Percentiles rank a stretch among this genome's conserved stretches.
Evolutionary conservation across 1,139 yeast species (phyloP).

Genomic region (Kazachstania sp.): DNA sequence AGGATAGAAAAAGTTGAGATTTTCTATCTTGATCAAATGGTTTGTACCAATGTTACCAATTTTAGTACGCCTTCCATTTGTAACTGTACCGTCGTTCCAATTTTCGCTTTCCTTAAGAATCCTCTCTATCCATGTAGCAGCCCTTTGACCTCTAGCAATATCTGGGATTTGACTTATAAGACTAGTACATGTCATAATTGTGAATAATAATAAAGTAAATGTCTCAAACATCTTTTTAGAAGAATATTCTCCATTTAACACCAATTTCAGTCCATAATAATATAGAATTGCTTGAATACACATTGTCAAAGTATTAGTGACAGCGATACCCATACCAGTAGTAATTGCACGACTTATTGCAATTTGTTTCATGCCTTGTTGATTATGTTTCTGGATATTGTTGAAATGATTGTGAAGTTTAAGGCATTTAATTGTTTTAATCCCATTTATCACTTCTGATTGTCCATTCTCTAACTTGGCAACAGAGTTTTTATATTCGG

Average conservation of each 20-base stretch:
- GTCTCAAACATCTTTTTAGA: constrained; percentile 56
- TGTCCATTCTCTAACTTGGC: constrained; percentile 46
- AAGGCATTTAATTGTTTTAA: constrained; percentile 55
- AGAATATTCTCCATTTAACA: constrained; percentile 48
- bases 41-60: constrained; percentile 15
- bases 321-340: constrained; percentile 53
- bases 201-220: constrained; percentile 62
- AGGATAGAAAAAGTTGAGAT: constrained; percentile 46
- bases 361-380: constrained; percentile 28
- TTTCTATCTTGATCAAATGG: constrained; percentile 34
- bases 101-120: constrained; percentile 32
- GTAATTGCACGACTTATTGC: constrained; percentile 44
- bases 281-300: constrained; percentile 62
- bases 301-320: constrained; percentile 45
- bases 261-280: constrained; percentile 68
- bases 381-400: constrained; percentile 31
- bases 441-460: constrained; percentile 53
- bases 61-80: constrained; percentile 14
- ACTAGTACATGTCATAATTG: constrained; percentile 55
- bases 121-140: constrained; percentile 47
- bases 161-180: constrained; percentile 63
- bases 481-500: constrained; percentile 47
- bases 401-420: constrained; percentile 44
- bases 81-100: constrained; percentile 6
- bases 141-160: constrained; percentile 67